Conservation (phyloP, 2,329 filamentous ascomycete species). For the Raffaelea albimanens region DNA sequence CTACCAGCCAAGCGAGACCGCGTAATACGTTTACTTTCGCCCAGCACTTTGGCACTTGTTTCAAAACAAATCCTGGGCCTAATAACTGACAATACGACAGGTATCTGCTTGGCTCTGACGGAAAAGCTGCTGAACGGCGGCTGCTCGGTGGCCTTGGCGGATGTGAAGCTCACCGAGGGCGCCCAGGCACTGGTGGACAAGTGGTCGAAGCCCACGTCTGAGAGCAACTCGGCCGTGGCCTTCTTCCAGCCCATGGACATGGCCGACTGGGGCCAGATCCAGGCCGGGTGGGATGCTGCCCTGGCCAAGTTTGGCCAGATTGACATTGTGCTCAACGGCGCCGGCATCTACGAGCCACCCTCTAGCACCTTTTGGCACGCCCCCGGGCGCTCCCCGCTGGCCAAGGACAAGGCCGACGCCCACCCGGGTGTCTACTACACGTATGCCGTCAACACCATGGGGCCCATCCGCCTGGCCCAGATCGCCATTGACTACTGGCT, state of each 20-base stretch:
- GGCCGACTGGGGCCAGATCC: conserved; percentile 28
- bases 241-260: conserved; percentile 36
- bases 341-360: conserved; percentile 35
- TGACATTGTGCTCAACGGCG: conserved; percentile 34
- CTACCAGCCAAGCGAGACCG: too few relatives aligned
- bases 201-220: background rate
- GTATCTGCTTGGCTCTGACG: conserved; percentile 34
- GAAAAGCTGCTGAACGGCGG: conserved; percentile 27
- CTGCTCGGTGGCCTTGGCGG: conserved; percentile 36
- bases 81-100: conserved; percentile 13
- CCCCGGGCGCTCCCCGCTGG: conserved; percentile 23
- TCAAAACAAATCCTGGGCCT: too few relatives aligned
- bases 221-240: conserved; percentile 17
- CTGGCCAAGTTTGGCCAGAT: conserved; percentile 25
- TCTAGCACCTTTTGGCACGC: conserved; percentile 33
- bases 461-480: conserved; percentile 31
- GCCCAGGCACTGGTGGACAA: conserved; percentile 23
- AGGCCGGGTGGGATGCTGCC: conserved; percentile 24
- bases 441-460: conserved; percentile 30
- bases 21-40: too few relatives aligned
- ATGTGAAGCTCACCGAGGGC: conserved; percentile 31
- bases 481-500: conserved; percentile 28
- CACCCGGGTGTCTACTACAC: conserved; percentile 19
- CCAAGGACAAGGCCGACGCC: conserved; percentile 8
- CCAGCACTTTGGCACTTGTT: too few relatives aligned